Evolutionary conservation across 2,329 filamentous ascomycete species (phyloP), one percentile per base, ranked within the genome.

Genomic region (Metarhizium brunneum): DNA sequence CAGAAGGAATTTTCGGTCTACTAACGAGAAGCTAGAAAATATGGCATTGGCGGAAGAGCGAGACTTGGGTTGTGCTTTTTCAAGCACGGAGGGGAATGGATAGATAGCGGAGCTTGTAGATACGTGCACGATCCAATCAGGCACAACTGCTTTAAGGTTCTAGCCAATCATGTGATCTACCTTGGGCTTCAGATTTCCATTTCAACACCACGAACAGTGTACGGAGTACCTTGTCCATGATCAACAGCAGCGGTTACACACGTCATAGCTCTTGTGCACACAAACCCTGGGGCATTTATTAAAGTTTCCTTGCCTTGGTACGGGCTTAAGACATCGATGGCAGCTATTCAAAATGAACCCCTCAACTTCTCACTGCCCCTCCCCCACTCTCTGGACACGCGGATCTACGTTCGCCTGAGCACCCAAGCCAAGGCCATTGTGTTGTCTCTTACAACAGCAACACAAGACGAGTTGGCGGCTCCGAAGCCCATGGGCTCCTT

Each of bases 401-500:
- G 77, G 59, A 78, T 87, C 58, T 81, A 84, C 66, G 65, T 85
- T 40, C 81, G 81, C 47, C 68, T 87, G 51, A 82, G 80, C 16
- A 75, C 80, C 55, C 79, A 79, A 57, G 71, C 77, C 43, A 84
- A 81, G 62, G 79, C 77, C 35, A 70, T 85, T 55, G 68, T 83
- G 54, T 68, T 87, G n/a, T 83, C 83, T 64, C 71, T 87, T 49
- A 82, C 83, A 1, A 86, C 84, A 0, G 75, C 79, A 3, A 68
- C 77, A 30, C 73, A 74, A 55, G 81, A 81, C 53, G 78, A 83
- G 47, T 68, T 71, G n/a, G 73, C 73, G 13, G 66, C 71, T 8
- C 68, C 76, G 7, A 74, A 80, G 45, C 74, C 80, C 52, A 79
- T 97, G 71, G 92, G 94, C 3, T 96, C 90, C 52, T 92, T 97